These are phyloP conservation scores for Mycena sanguinolenta DNA, from an alignment of 768 basidiomycete genomes.

Conservation along the genomic window DNA sequence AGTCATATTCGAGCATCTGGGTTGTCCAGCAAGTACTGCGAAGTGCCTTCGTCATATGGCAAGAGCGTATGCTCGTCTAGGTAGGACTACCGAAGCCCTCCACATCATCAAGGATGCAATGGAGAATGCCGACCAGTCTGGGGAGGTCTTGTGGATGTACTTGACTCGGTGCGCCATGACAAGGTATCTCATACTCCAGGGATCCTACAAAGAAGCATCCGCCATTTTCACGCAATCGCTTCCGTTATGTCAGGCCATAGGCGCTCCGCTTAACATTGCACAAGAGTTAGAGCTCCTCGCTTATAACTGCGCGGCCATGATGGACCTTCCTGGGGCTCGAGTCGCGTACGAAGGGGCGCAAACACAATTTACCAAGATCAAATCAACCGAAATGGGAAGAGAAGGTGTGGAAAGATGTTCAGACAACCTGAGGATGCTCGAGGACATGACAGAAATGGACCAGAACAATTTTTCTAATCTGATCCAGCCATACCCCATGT, in stretches of 20 bases:
- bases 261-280: constrained; percentile 7
- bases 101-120: background rate
- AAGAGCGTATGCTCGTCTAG: constrained; percentile 1
- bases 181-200: background rate
- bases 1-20: constrained; percentile 17
- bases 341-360: constrained; percentile 23
- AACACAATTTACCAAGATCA: constrained; percentile 12
- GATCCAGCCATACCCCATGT: background rate
- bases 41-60: constrained; percentile 27
- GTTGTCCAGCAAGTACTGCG: constrained; percentile 25
- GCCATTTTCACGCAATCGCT: background rate
- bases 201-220: background rate
- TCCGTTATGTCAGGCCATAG: background rate
- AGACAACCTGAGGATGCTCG: background rate
- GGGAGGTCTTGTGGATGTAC: background rate
- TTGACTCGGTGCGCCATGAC: background rate
- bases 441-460: background rate
- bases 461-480: background rate
- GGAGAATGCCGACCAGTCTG: constrained; percentile 2
- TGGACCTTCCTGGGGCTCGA: constrained; percentile 22
- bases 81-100: constrained; percentile 10
- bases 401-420: background rate
- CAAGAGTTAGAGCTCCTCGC: constrained; percentile 28
- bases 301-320: constrained; percentile 16
- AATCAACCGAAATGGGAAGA: background rate